phyloP scores from a whole-genome alignment of 202 grass and related monocot species.

The Zoysia matrella region DNA sequence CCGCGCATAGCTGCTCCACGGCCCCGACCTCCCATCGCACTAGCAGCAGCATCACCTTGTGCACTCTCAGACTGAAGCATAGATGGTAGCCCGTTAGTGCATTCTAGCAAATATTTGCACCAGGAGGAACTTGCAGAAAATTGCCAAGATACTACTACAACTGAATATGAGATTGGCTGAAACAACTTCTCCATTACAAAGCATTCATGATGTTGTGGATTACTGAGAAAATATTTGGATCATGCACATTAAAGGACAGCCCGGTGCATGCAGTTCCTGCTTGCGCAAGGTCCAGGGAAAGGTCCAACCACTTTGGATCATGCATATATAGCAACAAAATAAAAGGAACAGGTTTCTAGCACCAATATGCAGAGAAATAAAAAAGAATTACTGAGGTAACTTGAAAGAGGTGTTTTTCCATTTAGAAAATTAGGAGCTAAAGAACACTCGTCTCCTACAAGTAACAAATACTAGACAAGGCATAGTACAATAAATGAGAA shows the following conservation, averaged over 20 bases:
- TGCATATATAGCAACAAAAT: background rate
- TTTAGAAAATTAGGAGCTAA: too few relatives aligned
- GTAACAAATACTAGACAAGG: too few relatives aligned
- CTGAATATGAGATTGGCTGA: background rate
- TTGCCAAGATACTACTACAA: background rate
- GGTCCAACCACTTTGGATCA: background rate
- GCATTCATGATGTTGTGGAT: background rate
- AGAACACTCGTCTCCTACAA: too few relatives aligned
- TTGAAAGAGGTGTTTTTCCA: background rate
- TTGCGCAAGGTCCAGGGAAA: too few relatives aligned
- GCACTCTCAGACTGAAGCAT: constrained; percentile 77
- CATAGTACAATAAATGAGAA: too few relatives aligned
- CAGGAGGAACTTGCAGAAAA: background rate
- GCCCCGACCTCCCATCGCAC: constrained; percentile 67
- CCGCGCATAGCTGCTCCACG: constrained; percentile 69
- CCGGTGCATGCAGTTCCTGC: too few relatives aligned
- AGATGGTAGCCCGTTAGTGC: background rate
- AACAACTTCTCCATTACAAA: background rate
- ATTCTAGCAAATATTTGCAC: background rate
- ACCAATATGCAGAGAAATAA: background rate
- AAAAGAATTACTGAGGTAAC: background rate
- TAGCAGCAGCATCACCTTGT: constrained; percentile 91
- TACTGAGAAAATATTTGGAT: background rate
- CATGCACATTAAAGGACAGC: too few relatives aligned
- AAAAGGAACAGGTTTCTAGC: background rate